Evolutionary conservation across 1,139 yeast genomes (phyloP), one percentile per base, ranked within the genome.

Genomic region (Scheffersomyces segobiensis): DNA sequence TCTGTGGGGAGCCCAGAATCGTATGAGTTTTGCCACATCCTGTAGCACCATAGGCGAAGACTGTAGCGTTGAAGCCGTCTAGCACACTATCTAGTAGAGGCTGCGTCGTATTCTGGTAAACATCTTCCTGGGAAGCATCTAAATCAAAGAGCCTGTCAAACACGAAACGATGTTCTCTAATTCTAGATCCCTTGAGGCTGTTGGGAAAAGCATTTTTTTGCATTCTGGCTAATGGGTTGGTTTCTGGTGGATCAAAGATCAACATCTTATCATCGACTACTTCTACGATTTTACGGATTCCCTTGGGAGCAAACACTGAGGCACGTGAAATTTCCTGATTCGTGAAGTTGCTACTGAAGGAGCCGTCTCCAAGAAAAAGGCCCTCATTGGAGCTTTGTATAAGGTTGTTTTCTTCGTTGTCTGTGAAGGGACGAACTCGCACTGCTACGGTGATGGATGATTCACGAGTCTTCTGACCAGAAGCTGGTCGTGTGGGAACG

Each of bases 1-100:
- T 77, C 1, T 82, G 82, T 0, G 87, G 81, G 0, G 87, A 84
- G 0, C 98, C 97, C 72, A 88, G 84, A 50, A 93, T 91, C 0
- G 98, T 93, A 70, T 89, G 93, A 0, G 98, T 93, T 70, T 93
- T 93, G n/a, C 99, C 99, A 72, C 98, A 95, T 0, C 99, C 99
- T 0, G 99, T 93, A 32, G 97, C 97, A 2, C 99, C 99, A 70
- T 95, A 95, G 1, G 99, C 98, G 77, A 95, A 95, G 0, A 93
- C 93, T 0, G 98, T 93, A 6, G 97, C 89, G 71, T 93, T 92
- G 71, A 79, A 91, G 0, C 98, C 98, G 63, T 90, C 96, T 53
- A 93, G 71, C 0, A 92, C 87, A 52, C 89, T 84, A 61, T 88
- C 93, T 8, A 93, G 75, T 53, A 92, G 75, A 0, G 97, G 95